A percentile compares a stretch with the other conserved stretches of the same genome.
Conservation (phyloP, 2,329 filamentous ascomycete species). For the Beauveria bassiana region DNA sequence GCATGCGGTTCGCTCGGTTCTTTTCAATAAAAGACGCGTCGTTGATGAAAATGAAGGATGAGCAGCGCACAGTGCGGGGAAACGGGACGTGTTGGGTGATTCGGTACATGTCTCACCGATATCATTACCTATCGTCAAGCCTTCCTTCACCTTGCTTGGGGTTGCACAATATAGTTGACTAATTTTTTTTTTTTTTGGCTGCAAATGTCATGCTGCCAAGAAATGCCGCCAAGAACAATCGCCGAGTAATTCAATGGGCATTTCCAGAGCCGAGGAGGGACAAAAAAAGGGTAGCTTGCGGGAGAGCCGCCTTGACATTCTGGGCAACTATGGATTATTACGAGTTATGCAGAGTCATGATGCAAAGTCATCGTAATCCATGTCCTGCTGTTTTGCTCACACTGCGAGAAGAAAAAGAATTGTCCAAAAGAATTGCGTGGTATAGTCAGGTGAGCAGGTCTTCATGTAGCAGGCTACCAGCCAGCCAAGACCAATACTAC, state of each 20-base stretch:
- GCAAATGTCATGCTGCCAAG: not conserved
- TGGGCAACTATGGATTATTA: not conserved
- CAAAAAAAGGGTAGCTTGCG: too few species aligned
- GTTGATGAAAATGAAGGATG: not conserved
- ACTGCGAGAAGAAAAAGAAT: not conserved
- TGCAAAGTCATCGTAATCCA: too few species aligned
- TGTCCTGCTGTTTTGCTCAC: too few species aligned
- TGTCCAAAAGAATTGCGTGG: not conserved
- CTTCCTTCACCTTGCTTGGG: not conserved
- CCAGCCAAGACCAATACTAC: not conserved
- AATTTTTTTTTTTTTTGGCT: not conserved
- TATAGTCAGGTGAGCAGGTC: conserved; percentile 4
- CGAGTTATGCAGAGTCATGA: too few species aligned
- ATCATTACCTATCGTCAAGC: not conserved
- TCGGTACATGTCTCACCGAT: not conserved
- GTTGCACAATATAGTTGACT: not conserved
- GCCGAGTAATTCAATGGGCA: not conserved
- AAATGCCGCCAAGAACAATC: not conserved
- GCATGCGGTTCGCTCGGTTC: not conserved
- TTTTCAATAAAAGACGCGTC: not conserved
- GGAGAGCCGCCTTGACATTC: too few species aligned
- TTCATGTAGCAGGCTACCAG: conserved; percentile 3
- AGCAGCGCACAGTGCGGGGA: too few species aligned
- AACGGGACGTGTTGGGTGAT: too few species aligned
- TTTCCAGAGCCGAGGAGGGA: not conserved